Evolutionary conservation across 441 rosid species (phyloP).

Genomic region (Gossypium schwendimanii): DNA sequence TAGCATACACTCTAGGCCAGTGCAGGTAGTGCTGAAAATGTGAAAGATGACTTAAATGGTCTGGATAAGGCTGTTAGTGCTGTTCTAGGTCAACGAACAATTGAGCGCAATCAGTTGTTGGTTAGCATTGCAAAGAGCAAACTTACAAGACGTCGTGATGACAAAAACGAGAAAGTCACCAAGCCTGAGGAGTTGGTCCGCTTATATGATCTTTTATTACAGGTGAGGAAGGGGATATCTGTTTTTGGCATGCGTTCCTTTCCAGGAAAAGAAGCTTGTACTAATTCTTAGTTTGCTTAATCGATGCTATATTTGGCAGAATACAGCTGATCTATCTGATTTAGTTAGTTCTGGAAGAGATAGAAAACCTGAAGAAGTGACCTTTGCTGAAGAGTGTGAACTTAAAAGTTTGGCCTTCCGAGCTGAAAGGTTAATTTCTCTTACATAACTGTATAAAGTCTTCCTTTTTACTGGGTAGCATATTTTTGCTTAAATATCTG

Average conservation of each 20-base stretch:
- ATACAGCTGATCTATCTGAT: conserved; percentile 88
- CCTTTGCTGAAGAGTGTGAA: conserved; percentile 74
- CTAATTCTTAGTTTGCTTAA: conserved; percentile 14
- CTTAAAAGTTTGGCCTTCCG: conserved; percentile 70
- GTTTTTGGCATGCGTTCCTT: conserved; percentile 11
- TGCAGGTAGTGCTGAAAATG: conserved; percentile 89
- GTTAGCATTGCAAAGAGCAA: conserved; percentile 86
- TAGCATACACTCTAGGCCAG: conserved; percentile 47
- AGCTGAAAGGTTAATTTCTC: conserved; percentile 61
- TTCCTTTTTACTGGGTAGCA: not conserved
- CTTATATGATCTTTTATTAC: conserved; percentile 79
- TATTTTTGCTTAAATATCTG: not conserved
- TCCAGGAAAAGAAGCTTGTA: conserved; percentile 6
- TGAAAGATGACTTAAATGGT: conserved; percentile 87
- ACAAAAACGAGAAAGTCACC: conserved; percentile 80
- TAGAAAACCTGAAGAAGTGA: conserved; percentile 76
- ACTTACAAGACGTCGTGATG: conserved; percentile 71
- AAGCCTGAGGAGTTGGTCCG: conserved; percentile 98
- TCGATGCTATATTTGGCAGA: conserved; percentile 44
- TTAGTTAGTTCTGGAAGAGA: conserved; percentile 96
- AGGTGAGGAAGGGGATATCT: conserved; percentile 38
- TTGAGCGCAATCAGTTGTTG: conserved; percentile 84
- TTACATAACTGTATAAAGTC: conserved; percentile 3
- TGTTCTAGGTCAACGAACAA: conserved; percentile 83
- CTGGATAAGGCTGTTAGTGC: conserved; percentile 95